Evolutionary conservation across 2,329 filamentous ascomycete genomes (phyloP), one percentile per base, ranked within the genome.

Genomic region (Acephala macrosclerotiorum): DNA sequence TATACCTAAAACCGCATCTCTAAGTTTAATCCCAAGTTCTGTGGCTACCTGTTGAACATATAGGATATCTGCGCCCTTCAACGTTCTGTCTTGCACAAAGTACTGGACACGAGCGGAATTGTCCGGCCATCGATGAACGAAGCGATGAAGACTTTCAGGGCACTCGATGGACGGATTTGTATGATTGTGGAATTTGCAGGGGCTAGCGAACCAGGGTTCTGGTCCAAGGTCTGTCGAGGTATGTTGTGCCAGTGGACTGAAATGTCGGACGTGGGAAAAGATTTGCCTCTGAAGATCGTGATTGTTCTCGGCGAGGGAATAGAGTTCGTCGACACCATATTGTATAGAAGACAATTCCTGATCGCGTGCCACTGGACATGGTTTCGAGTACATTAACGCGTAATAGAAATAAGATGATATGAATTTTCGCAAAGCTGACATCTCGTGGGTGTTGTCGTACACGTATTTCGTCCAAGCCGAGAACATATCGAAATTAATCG

Each of bases 281-380:
- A 62, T 9, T 16, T 35, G 49, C n/a, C 20, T 45, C 51, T 36
- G 53, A n/a, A 62, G 49, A 57, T 57, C 60, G 16, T 35, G 38
- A 29, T 45, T 47, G 18, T 2, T 8, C 5, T 42, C 33, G 1
- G 60, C n/a, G 35, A 61, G 35, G 11, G 25, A 6, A 25, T 55
- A 51, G 16, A 62, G 51, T 47, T 36, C 55, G 8, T 57, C 38
- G 51, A 62, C 29, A 2, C 11, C 22, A 20, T 56, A 56, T 22
- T n/a, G 29, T 26, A 36, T 14, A 7, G 12, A 8, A 3, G 14
- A 18, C 14, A 14, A n/a, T 18, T 2, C 29, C 22, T 56, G 14
- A 12, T 33, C 20, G 7, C 18, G 18, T 38, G 16, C 26, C 18
- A 26, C 22, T 3, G 25, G 8, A 3, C 20, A 6, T 22, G 45